Base-by-base conservation (phyloP, 2,329 filamentous ascomycete species). In the Stemphylium lycopersici region DNA sequence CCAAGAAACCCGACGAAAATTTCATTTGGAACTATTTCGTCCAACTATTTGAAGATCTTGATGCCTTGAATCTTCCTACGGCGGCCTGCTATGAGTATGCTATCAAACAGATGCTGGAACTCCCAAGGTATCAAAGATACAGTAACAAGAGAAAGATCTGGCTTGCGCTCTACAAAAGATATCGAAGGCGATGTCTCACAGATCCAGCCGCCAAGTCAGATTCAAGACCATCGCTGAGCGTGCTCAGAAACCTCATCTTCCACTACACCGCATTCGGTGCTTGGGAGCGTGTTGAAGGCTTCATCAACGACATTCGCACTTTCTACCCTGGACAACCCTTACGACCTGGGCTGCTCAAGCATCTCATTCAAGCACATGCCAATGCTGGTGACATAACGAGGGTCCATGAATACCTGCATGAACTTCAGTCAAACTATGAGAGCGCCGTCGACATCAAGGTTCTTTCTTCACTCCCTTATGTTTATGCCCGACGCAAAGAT, bases 401-500 rank as follows among this genome's bases (percentile, higher is more conserved):
- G 15, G 75, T 78, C 11, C 53, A 74, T 20, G 46, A 69, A 37
- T 73, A 70, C 51, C 68, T 76, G 33, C 56, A 70, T 3, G 66
- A 73, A 15, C 58, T 76, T 10, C 46, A 44, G 8, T 26, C 31
- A 29, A 39, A 48, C 7, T 60, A 61, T 18, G 40, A 40, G 8
- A 16, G 45, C n/a, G 38, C 46, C 4, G 33, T 67, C 6, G 50
- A 61, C 12, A 38, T 67, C 3, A 48, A 55, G 4, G 41, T 63
- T 22, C 38, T 73, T 3, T 59, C 63, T 8, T 51, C 61, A 13
- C 64, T 92, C 3, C 79, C 96, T 36, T 85, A 89, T 60, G 89
- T 88, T 0, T 85, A 93, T 74, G 87, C 91, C 1, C 83, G 85
- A 52, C 79, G 84, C 44, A 89, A 87, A 2, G 85, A 96, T 61